Base-by-base conservation (phyloP, 164 flowering plant genomes). In the Brasenia schreberi region DNA sequence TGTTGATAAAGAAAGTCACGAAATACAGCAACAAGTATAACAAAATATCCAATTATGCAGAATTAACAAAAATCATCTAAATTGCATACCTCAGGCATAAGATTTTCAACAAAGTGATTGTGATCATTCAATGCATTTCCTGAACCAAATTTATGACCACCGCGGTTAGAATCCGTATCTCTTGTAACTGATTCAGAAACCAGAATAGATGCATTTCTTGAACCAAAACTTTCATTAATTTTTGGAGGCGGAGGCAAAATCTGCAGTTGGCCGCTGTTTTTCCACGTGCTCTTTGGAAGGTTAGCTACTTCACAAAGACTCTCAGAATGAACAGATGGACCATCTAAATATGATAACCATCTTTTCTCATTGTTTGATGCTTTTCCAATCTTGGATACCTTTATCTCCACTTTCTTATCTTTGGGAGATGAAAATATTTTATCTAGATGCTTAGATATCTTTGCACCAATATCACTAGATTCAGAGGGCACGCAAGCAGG, bases 401-500 rank as follows among this genome's bases (percentile, higher is more conserved):
- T 79, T 39, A 89, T 65, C 77, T 94, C 99, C 43, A 74, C 83
- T 18, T 76, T 68, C 74, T 84, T 88, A 18, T 83, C 85, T 70
- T 81, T 81, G 17, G 87, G 89, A 16, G 94, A 81, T 7, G 85
- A 80, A 18, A 70, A 63, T 65, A 75, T 78, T 78, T 93, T 78
- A 61, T 83, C 90, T 70, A 94, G 83, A 73, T 85, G 93, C 70
- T 91, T 96, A 72, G 88, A 67, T 68, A 91, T 91, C 75, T 76
- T 82, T 75, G 79, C 76, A 27, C 90, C 92, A 66, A 84, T 73
- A 76, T 72, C 78, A 79, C 78, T 80, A 56, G 93, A 80, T 43
- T 83, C 84, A 65, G 84, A 75, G 73, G 78, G 90, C 68, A 77
- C 79, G 61, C 66, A 49, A 3, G 10, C 66, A 61, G 84, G 77